phyloP scores from a whole-genome alignment of 164 flowering plant genomes.

The Pachysandra terminalis region DNA sequence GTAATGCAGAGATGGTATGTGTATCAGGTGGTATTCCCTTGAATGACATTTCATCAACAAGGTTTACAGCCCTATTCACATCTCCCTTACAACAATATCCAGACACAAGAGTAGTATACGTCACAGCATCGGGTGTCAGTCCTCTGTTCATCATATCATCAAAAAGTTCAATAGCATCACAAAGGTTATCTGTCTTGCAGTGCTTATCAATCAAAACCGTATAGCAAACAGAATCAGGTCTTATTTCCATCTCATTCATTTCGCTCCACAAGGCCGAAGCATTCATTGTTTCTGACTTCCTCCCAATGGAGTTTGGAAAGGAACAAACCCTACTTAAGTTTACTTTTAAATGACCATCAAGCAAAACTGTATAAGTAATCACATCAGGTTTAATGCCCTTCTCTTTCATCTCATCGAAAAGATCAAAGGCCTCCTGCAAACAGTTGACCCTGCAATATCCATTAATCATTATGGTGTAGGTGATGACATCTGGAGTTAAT shows the following conservation, averaged over 20 bases:
- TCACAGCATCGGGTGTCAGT: constrained; percentile 54
- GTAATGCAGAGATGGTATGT: constrained; percentile 13
- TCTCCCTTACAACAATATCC: constrained; percentile 43
- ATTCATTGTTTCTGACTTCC: constrained; percentile 12
- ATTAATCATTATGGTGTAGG: constrained; percentile 63
- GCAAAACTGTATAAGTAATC: constrained; percentile 61
- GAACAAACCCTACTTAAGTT: constrained; percentile 7
- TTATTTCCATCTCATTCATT: constrained; percentile 39
- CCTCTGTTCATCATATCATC: constrained; percentile 58
- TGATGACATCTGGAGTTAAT: constrained; percentile 43
- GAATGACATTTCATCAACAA: constrained; percentile 42
- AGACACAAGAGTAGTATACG: constrained; percentile 61
- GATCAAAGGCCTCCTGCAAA: constrained; percentile 42
- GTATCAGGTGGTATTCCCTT: constrained; percentile 47
- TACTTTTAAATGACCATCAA: constrained; percentile 40
- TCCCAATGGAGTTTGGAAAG: background rate
- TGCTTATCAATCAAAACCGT: constrained; percentile 61
- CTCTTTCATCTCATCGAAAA: constrained; percentile 59
- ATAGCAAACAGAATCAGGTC: constrained; percentile 53
- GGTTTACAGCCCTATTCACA: constrained; percentile 43
- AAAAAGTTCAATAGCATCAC: constrained; percentile 51
- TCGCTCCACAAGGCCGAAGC: constrained; percentile 32
- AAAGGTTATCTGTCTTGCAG: constrained; percentile 40
- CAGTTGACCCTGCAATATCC: constrained; percentile 54
- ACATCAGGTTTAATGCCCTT: constrained; percentile 67